Conservation (phyloP, 495 filamentous ascomycete genomes). For the Lophiotrema nucula region DNA sequence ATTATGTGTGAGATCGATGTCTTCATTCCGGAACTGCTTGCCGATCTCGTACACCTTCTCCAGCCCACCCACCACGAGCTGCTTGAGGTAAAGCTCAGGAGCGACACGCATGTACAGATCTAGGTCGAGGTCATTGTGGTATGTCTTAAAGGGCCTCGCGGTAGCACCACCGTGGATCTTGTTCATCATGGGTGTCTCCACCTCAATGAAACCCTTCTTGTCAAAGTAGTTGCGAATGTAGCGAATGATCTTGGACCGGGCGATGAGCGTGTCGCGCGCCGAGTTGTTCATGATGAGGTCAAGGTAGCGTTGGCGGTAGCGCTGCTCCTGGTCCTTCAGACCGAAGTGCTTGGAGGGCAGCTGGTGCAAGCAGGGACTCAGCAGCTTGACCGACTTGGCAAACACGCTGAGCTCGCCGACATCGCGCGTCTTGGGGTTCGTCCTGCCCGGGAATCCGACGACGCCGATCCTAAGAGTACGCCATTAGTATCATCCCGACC, state of each 20-base stretch:
- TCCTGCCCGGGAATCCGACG: conserved; percentile 83
- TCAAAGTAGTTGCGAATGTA: conserved; percentile 89
- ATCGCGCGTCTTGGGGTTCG: conserved; percentile 78
- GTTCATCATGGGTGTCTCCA: conserved; percentile 99
- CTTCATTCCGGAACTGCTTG: conserved; percentile 90
- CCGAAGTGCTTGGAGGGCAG: conserved; percentile 90
- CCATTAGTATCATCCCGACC: no score
- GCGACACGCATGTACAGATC: conserved; percentile 93
- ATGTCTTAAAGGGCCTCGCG: conserved; percentile 89
- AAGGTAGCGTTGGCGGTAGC: conserved; percentile 86
- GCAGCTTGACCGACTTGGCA: conserved; percentile 75
- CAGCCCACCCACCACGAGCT: conserved; percentile 89
- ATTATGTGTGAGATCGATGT: conserved; percentile 95
- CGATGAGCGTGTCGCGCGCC: conserved; percentile 75
- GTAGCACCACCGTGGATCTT: conserved; percentile 93
- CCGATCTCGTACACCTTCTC: conserved; percentile 93
- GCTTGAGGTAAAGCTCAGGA: conserved; percentile 94
- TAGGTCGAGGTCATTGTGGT: conserved; percentile 87
- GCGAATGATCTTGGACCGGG: conserved; percentile 76
- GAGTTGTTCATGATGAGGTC: conserved; percentile 92
- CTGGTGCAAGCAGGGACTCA: conserved; percentile 91
- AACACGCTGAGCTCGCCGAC: conserved; percentile 94
- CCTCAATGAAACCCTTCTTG: conserved; percentile 78
- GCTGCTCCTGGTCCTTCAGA: conserved; percentile 90
- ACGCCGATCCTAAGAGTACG: conserved; percentile 89